Evolutionary conservation across 1,284 basidiomycete genomes (phyloP).

Genomic region (Naganishia albida): DNA sequence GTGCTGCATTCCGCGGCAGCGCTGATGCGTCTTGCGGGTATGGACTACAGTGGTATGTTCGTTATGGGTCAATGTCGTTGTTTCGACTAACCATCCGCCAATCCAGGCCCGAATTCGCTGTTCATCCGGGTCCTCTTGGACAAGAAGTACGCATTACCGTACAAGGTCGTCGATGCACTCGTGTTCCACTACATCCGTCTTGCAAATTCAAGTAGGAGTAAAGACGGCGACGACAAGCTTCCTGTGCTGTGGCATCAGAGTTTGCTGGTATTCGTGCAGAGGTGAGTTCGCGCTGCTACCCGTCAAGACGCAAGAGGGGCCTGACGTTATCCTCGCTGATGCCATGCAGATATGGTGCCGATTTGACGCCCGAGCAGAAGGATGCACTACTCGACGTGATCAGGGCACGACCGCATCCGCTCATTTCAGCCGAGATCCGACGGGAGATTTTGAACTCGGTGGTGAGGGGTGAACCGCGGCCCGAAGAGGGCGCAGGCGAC

Average conservation of each 20-base stretch:
- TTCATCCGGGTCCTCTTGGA: constrained; percentile 97
- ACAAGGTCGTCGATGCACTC: constrained; percentile 95
- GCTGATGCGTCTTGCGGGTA: constrained; percentile 85
- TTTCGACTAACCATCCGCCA: not conserved
- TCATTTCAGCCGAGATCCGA: constrained; percentile 87
- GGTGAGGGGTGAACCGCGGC: constrained; percentile 56
- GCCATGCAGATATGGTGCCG: constrained; percentile 78
- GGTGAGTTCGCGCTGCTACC: constrained; percentile 58
- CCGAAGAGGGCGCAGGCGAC: constrained; percentile 46
- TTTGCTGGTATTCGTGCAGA: constrained; percentile 88
- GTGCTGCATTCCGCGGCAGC: constrained; percentile 96
- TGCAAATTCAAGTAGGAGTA: constrained; percentile 80
- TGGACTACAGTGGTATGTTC: constrained; percentile 85
- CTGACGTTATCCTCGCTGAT: constrained; percentile 15
- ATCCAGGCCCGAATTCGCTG: constrained; percentile 81
- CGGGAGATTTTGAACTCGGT: constrained; percentile 66
- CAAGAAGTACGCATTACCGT: constrained; percentile 97
- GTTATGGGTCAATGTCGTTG: not conserved
- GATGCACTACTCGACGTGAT: constrained; percentile 94
- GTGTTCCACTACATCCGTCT: constrained; percentile 98
- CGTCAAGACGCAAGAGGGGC: too few relatives aligned
- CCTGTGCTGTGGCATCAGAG: constrained; percentile 99
- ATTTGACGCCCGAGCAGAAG: constrained; percentile 96
- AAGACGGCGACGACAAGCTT: constrained; percentile 63
- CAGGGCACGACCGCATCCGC: constrained; percentile 79